Evolutionary conservation across 2,329 filamentous ascomycete genomes (phyloP), one percentile per base, ranked within the genome.

Genomic region (Rhexocercosporidium sp.): DNA sequence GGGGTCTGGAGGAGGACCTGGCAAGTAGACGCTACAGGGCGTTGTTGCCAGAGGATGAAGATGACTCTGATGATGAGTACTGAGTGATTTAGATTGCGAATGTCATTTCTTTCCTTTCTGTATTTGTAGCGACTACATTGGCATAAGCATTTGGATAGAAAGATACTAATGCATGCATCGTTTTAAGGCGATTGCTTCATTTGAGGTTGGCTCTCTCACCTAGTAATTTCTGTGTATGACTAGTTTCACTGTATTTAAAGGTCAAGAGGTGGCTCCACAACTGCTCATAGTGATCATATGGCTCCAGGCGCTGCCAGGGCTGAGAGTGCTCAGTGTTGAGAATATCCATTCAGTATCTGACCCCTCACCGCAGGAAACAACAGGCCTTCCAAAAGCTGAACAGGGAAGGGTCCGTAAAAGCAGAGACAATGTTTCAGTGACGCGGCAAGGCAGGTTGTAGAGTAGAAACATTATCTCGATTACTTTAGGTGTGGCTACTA

Each of bases 1-100:
- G 94, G 2, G 94, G 95, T 0, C 83, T 98, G 25, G 94, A 96
- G 76, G 93, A 97, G 75, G 95, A 98, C 76, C 81, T 99, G 68
- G 91, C 92, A 1, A 91, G 88, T 66, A 85, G 93, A 68, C 84
- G 92, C 71, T 96, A 94, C 78, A 86, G 93, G 66, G 91, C 92
- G 1, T 83, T 96, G 27, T 79, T 94, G 66, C 88, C 91, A 1
- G 91, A 96, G 71, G 92, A 95, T 70, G 92, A 95, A 75, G 92
- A 94, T 53, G 73, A 75, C 59, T 69, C 68, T 18, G 74, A 75
- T 68, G 72, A 75, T 29, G 73, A 75, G 22, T 74, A 74, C 62
- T 71, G 34, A 62, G 31, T 3, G n/a, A 6, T 27, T 7, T 25
- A 22, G n/a, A 14, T 12, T 41, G n/a, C 37, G 49, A 20, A 20